phyloP scores from a whole-genome alignment of 2,329 filamentous ascomycete species.

The Ceratocystis diversiconidia region DNA sequence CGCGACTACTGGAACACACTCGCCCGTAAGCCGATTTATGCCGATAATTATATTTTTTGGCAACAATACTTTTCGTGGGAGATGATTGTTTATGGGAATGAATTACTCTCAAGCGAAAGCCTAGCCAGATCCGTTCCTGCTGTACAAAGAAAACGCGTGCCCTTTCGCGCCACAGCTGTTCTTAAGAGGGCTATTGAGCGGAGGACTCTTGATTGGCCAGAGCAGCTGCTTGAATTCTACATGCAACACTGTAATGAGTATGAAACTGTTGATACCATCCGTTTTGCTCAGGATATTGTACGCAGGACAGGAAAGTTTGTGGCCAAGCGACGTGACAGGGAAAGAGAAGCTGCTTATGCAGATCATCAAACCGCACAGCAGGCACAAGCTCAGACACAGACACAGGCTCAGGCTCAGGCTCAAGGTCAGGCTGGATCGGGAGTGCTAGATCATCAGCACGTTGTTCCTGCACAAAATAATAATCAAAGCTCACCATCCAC shows the following conservation, averaged over 20 bases:
- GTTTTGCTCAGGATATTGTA: constrained; percentile 58
- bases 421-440: neutral
- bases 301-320: constrained; percentile 53
- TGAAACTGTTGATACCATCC: constrained; percentile 62
- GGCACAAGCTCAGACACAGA: constrained; percentile 18
- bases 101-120: constrained; percentile 30
- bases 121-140: constrained; percentile 22
- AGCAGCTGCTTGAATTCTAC: constrained; percentile 60
- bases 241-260: constrained; percentile 78
- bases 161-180: constrained; percentile 60
- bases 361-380: constrained; percentile 21
- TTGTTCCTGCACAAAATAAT: neutral
- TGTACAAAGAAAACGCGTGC: constrained; percentile 32
- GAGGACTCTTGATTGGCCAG: constrained; percentile 58
- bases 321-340: constrained; percentile 48
- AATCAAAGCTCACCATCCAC: constrained; percentile 27
- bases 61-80: constrained; percentile 85
- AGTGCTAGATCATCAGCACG: constrained; percentile 1
- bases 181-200: constrained; percentile 54
- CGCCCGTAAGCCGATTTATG: constrained; percentile 45
- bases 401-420: constrained; percentile 19
- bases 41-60: constrained; percentile 86
- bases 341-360: constrained; percentile 43
- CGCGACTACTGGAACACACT: constrained; percentile 64
- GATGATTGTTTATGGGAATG: constrained; percentile 43